phyloP scores from a whole-genome alignment of 2,329 filamentous ascomycete genomes.

The Salinomyces thailandicus region DNA sequence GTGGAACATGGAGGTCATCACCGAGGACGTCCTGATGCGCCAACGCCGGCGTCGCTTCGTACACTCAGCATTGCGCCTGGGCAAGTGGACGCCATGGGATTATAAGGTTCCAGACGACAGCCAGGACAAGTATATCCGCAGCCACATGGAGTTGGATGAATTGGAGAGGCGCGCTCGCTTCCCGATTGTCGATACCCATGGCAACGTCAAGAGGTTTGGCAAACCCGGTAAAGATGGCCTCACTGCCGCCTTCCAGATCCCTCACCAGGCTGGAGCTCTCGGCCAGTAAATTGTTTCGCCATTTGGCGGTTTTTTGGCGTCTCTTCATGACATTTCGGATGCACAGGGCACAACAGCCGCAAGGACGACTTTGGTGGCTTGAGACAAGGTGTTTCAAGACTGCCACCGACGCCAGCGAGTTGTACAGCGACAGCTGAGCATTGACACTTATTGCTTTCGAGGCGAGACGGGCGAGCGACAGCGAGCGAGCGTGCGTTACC shows the following conservation, averaged over 20 bases:
- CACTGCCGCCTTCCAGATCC: constrained; percentile 10
- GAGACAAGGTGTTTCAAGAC: constrained; percentile 4
- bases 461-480: too few species aligned
- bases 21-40: constrained; percentile 59
- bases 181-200: constrained; percentile 45
- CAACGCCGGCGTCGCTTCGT: constrained; percentile 71
- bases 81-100: constrained; percentile 74
- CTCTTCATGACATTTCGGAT: not conserved
- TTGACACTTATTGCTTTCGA: not conserved
- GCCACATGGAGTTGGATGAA: constrained; percentile 68
- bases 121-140: constrained; percentile 64
- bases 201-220: constrained; percentile 22
- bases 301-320: too few species aligned
- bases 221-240: constrained; percentile 15
- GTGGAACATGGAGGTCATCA: constrained; percentile 76
- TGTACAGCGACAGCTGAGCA: not conserved
- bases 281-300: constrained; percentile 21
- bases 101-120: constrained; percentile 63
- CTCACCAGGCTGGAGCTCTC: constrained; percentile 25
- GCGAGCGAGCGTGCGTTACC: constrained; percentile 2
- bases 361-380: constrained; percentile 2
- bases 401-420: not conserved
- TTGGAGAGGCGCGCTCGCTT: constrained; percentile 66
- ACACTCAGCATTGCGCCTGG: constrained; percentile 68
- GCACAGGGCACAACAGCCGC: not conserved